Evolutionary conservation across 2,329 filamentous ascomycete genomes (phyloP).

Genomic region (Tolypocladium ovalisporum): DNA sequence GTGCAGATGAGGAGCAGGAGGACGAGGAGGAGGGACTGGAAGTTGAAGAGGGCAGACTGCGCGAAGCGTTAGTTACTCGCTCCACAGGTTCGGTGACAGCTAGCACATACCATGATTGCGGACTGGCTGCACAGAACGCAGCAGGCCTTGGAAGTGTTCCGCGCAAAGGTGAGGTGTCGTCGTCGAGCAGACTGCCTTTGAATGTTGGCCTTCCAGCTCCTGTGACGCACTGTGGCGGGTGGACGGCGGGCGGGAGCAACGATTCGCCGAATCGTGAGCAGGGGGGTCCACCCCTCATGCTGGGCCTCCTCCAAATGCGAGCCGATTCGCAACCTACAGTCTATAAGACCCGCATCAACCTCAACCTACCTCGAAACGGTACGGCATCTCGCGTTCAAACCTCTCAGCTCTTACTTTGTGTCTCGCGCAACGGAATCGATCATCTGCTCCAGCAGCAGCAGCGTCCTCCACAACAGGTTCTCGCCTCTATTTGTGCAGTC

Average conservation of each 20-base stretch:
- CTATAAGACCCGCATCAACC: neutral
- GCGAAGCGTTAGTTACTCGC: neutral
- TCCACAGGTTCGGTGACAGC: neutral
- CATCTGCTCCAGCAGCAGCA: neutral
- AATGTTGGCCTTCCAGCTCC: slow-evolving; percentile 6
- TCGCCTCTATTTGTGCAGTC: too few relatives aligned
- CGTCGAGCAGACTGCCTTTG: neutral
- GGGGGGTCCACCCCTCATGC: neutral
- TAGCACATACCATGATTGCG: neutral
- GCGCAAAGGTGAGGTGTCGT: neutral
- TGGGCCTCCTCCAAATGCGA: neutral
- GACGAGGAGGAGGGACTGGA: slow-evolving; percentile 90
- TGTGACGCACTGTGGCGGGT: neutral
- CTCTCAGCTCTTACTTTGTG: neutral
- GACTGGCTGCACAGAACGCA: neutral
- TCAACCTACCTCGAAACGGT: neutral
- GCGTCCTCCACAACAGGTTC: neutral
- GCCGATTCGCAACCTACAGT: neutral
- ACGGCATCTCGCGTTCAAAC: neutral
- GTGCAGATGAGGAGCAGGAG: slow-evolving; percentile 94
- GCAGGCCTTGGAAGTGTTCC: neutral
- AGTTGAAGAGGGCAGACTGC: slow-evolving; percentile 96
- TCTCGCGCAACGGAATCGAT: neutral
- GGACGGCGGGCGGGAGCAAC: slow-evolving; percentile 20
- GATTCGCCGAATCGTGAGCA: slow-evolving; percentile 21